phyloP scores from a whole-genome alignment of 176 grass and related monocot genomes.

The Phoenix roebelenii region DNA sequence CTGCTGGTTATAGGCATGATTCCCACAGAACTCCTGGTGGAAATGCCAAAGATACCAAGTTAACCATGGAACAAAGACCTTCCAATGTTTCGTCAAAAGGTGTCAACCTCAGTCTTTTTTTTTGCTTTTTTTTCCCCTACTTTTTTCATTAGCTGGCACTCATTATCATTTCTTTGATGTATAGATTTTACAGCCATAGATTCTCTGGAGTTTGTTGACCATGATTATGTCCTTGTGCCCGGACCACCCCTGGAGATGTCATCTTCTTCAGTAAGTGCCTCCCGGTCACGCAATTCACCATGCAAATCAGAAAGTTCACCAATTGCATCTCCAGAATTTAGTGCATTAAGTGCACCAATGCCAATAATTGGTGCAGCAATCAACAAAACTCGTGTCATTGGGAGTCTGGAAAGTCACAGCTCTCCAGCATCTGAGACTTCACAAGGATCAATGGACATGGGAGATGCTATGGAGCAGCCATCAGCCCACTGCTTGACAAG shows the following conservation, averaged over 20 bases:
- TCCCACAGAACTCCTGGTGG: slow-evolving; percentile 22
- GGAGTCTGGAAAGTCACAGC: slow-evolving; percentile 61
- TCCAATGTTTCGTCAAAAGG: slow-evolving; percentile 43
- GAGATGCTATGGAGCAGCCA: slow-evolving; percentile 70
- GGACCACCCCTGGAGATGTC: slow-evolving; percentile 50
- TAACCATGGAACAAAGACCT: slow-evolving; percentile 12
- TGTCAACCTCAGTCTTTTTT: slow-evolving; percentile 18
- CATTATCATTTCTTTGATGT: slow-evolving; percentile 35
- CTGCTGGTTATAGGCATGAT: slow-evolving; percentile 20
- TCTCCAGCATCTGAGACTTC: slow-evolving; percentile 76
- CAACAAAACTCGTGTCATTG: slow-evolving; percentile 24
- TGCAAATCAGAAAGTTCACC: slow-evolving; percentile 53
- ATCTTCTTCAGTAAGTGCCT: too few relatives aligned
- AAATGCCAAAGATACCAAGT: slow-evolving; percentile 40
- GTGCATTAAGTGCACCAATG: slow-evolving; percentile 26
- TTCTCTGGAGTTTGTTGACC: slow-evolving; percentile 96
- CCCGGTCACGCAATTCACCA: slow-evolving; percentile 2
- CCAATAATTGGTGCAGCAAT: slow-evolving; percentile 52
- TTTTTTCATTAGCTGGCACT: slow-evolving; percentile 22
- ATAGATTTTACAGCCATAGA: slow-evolving; percentile 67
- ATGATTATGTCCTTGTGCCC: slow-evolving; percentile 88
- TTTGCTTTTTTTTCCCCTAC: slow-evolving; percentile 8
- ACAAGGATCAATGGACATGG: slow-evolving; percentile 66
- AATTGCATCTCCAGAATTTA: slow-evolving; percentile 47
- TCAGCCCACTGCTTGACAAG: slow-evolving; percentile 43